Evolutionary conservation across 1,139 yeast genomes (phyloP), one percentile per base, ranked within the genome.

Genomic region (Yamadazyma atmosphaerica): DNA sequence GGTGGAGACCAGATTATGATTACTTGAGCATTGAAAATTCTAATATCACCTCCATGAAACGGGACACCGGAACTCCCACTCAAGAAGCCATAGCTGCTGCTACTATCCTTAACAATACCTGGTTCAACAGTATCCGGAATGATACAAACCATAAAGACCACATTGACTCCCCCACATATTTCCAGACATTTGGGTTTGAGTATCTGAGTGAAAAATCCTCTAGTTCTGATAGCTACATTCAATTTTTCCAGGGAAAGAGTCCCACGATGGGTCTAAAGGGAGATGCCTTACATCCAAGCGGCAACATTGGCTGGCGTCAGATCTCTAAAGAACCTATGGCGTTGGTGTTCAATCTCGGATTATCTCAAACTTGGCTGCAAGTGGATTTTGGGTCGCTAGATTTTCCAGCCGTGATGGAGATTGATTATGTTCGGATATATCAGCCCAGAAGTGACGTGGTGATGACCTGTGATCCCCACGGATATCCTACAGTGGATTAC

Each of bases 1-100:
- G 67, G 67, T 61, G 61, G 52, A 50, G 56, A 46, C 67, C 67
- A 4, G 64, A 61, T 40, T 61, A 59, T 41, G 54, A 54, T 35
- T 61, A 54, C 37, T 45, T 61, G 38, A 41, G 38, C 25, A 53
- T 61, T 24, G 37, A 48, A 27, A 39, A 57, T 35, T 14, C 36
- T 22, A 52, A 52, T 37, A 40, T 53, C 13, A 58, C 66, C 2
- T 45, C 51, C 14, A 51, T 60, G 52, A 59, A 61, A 44, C 43
- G 53, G n/a, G 56, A 59, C 33, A 52, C 62, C 2, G 65, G 67
- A 2, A 56, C 63, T 2, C 63, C 63, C 2, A 45, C 52, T 27
- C 67, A 61, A 46, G 61, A 61, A 44, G 61, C 65, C n/a, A 52
- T 61, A 13, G 58, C 65, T 4, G 59, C 55, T 4, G 54, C 51